These are phyloP conservation scores for Purpureocillium takamizusanense DNA, from an alignment of 2,329 filamentous ascomycete species.

Conservation along the genomic window DNA sequence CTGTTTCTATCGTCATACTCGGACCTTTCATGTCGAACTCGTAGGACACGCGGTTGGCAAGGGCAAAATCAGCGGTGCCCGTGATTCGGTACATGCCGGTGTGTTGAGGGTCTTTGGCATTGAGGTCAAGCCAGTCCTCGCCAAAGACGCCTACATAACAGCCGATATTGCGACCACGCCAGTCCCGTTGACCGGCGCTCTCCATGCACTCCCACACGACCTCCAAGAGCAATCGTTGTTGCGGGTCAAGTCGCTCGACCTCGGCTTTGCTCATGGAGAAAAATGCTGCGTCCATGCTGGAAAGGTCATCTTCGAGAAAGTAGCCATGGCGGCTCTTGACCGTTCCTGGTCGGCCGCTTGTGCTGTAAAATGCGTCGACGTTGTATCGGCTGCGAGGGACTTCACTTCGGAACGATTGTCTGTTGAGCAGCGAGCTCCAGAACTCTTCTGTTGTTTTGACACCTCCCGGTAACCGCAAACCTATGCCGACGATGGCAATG, in stretches of 20 bases:
- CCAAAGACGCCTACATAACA: slow-evolving; percentile 20
- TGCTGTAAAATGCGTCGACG: slow-evolving; percentile 6
- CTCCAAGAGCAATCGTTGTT: slow-evolving; percentile 17
- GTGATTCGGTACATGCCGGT: slow-evolving; percentile 12
- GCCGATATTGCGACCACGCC: slow-evolving; percentile 16
- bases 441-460: slow-evolving; percentile 26
- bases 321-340: slow-evolving; percentile 10
- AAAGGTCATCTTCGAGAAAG: slow-evolving; percentile 13
- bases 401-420: slow-evolving; percentile 3
- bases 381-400: slow-evolving; percentile 9
- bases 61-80: slow-evolving; percentile 13
- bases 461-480: slow-evolving; percentile 28
- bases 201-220: slow-evolving; percentile 18
- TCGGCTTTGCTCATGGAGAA: slow-evolving; percentile 16
- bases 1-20: slow-evolving; percentile 24
- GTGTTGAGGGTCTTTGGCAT: slow-evolving; percentile 10
- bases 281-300: slow-evolving; percentile 13
- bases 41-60: slow-evolving; percentile 23
- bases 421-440: slow-evolving; percentile 23
- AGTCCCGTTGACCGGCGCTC: slow-evolving; percentile 13
- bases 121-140: slow-evolving; percentile 15
- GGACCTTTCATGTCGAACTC: slow-evolving; percentile 23
- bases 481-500: slow-evolving; percentile 31
- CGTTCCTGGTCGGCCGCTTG: slow-evolving; percentile 6
- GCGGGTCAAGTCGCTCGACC: slow-evolving; percentile 20